Evolutionary conservation across 345 rosid species (phyloP), one percentile per base, ranked within the genome.

Genomic region (Sisymbrium altissimum): DNA sequence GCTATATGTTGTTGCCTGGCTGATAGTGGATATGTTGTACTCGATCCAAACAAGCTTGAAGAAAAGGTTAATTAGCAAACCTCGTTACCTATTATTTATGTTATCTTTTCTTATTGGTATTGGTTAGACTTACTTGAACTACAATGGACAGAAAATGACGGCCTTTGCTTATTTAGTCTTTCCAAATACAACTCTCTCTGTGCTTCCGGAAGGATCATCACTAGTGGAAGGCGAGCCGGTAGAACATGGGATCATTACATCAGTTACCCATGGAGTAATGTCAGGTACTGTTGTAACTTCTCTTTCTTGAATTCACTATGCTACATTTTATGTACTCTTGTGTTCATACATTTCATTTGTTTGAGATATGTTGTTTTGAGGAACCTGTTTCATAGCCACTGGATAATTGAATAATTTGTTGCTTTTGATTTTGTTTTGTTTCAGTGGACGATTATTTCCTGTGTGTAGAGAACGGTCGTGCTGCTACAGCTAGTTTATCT

Each of bases 11-110:
- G 97, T 79, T 90, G 93, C 72, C 79, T 85, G 81, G 86, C 89
- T 9, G 84, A 86, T 70, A 74, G 54, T 74, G 93, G 91, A 67
- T 66, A 69, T 17, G 84, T 86, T 6, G 68, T 92, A 44, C 78
- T 95, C 77, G 99, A 95, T 44, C 99, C 96, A 5, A 90, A 85
- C 76, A 92, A 87, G 83, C 76, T 81, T 50, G 99, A 92, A 82
- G 99, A 90, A 82, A 89, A 92, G 97, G 99, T 92, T 55, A 43
- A 32, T 52, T 21, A 11, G 19, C 17, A 23, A 70, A 6, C 25
- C 54, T 45, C 66, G 13, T 35, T 57, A 3, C 23, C 17, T 19
- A 1, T 36, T 23, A 32, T 27, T 21, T 14, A 38, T 73, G 50
- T 36, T 36, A 3, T 13, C 1, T 63, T 46, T 59, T 36, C 18